These are phyloP conservation scores for Colletotrichum liriopes DNA, from an alignment of 2,329 filamentous ascomycete genomes.

Conservation along the genomic window DNA sequence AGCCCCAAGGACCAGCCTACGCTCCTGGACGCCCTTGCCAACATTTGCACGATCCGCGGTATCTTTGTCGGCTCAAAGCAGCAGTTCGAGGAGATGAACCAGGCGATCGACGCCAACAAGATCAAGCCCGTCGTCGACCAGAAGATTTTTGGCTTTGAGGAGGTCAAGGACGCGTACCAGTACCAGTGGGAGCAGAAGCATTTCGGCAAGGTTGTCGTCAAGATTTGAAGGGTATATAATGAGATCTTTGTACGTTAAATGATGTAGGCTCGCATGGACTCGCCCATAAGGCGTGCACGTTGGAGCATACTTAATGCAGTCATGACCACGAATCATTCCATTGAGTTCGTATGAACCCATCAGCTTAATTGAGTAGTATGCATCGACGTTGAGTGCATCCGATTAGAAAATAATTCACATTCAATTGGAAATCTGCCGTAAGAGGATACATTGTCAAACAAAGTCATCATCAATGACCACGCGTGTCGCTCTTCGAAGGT, in stretches of 20 bases:
- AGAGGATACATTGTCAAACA: not conserved
- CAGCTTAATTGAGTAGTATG: fast-evolving
- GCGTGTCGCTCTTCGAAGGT: not conserved
- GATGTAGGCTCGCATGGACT: not conserved
- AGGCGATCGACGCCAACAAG: slow-evolving; percentile 37
- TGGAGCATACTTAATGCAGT: slow-evolving; percentile 18
- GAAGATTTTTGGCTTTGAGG: slow-evolving; percentile 38
- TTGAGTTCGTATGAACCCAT: not conserved
- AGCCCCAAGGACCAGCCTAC: slow-evolving; percentile 23
- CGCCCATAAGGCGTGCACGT: not conserved
- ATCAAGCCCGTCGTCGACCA: slow-evolving; percentile 37
- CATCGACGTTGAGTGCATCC: not conserved
- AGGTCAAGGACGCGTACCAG: slow-evolving; percentile 42
- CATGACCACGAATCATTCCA: not conserved
- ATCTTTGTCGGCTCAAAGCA: slow-evolving; percentile 38
- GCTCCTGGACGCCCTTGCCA: slow-evolving; percentile 37
- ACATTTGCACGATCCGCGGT: slow-evolving; percentile 39
- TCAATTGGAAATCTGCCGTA: not conserved
- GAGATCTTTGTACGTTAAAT: not conserved
- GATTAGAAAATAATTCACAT: no score
- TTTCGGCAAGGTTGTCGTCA: slow-evolving; percentile 40
- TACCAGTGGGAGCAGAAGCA: slow-evolving; percentile 39
- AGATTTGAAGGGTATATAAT: slow-evolving; percentile 19
- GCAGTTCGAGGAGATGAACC: slow-evolving; percentile 42
- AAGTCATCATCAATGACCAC: not conserved